phyloP scores from a whole-genome alignment of 345 rosid genomes.

The Boechera stricta region DNA sequence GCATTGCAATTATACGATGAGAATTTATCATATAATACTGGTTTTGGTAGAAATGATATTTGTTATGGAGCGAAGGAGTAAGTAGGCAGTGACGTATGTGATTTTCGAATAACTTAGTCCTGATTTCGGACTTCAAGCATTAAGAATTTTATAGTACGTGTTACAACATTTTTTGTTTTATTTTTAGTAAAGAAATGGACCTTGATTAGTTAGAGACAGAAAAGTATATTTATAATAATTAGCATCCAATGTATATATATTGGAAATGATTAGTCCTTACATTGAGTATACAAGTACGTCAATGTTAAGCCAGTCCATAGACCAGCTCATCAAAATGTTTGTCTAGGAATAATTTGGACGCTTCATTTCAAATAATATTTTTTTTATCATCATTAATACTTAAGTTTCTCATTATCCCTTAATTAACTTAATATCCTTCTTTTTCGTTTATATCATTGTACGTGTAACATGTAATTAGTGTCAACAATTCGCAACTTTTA shows the following conservation, averaged over 20 bases:
- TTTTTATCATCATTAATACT: neutral
- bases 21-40: constrained; percentile 32
- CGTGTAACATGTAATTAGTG: constrained; percentile 5
- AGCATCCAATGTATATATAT: constrained; percentile 24
- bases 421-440: neutral
- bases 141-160: constrained; percentile 19
- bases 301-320: constrained; percentile 32
- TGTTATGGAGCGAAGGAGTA: constrained; percentile 33
- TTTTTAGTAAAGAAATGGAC: constrained; percentile 1
- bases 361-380: neutral
- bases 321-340: constrained; percentile 40
- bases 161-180: neutral
- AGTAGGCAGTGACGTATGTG: constrained; percentile 38
- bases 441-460: constrained; percentile 6
- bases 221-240: constrained; percentile 4
- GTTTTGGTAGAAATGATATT: constrained; percentile 40
- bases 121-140: constrained; percentile 15
- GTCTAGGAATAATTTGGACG: constrained; percentile 11
- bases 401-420: neutral
- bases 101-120: constrained; percentile 27
- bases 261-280: constrained; percentile 34
- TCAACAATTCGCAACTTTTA: neutral
- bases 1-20: constrained; percentile 42
- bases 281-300: constrained; percentile 20
- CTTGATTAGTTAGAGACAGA: constrained; percentile 18